A percentile compares a stretch with the other conserved stretches of the same genome.
Evolutionary conservation across 495 filamentous ascomycete genomes (phyloP).

Genomic region (Penicilliopsis zonata): DNA sequence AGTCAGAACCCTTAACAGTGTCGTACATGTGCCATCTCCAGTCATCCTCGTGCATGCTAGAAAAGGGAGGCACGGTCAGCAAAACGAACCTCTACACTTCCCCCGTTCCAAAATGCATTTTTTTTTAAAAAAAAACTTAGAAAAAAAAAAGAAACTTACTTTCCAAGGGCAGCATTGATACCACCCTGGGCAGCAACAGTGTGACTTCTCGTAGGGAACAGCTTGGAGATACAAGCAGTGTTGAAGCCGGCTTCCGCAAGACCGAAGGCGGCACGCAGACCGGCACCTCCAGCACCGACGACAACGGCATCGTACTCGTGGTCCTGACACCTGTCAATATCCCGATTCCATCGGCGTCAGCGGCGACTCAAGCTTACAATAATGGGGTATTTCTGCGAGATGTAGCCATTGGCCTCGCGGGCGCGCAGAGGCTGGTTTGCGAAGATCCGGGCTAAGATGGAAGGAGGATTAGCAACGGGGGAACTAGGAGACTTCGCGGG

Average conservation of each 20-base stretch:
- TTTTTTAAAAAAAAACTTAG: too few relatives aligned
- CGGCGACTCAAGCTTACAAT: constrained; percentile 50
- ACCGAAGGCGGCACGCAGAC: constrained; percentile 90
- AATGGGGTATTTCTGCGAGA: constrained; percentile 80
- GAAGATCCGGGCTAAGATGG: constrained; percentile 70
- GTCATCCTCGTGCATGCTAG: constrained; percentile 74
- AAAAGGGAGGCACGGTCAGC: not conserved
- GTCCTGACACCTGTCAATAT: constrained; percentile 37
- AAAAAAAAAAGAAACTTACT: constrained; percentile 33
- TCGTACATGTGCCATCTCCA: constrained; percentile 99
- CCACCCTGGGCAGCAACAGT: constrained; percentile 84
- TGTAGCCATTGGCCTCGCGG: constrained; percentile 75
- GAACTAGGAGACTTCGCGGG: too few relatives aligned
- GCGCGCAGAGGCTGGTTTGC: constrained; percentile 74
- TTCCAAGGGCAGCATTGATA: constrained; percentile 90
- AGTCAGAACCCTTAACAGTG: constrained; percentile 96
- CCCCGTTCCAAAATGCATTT: not conserved
- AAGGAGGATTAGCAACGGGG: constrained; percentile 25
- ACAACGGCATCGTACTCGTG: constrained; percentile 84
- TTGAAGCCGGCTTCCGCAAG: constrained; percentile 97
- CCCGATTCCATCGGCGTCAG: constrained; percentile 3
- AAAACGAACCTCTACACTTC: not conserved
- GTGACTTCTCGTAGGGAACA: constrained; percentile 92
- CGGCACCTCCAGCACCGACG: constrained; percentile 87
- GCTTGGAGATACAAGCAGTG: constrained; percentile 94